Conservation (phyloP, 345 rosid genomes). For the Rhizophora apiculata region DNA sequence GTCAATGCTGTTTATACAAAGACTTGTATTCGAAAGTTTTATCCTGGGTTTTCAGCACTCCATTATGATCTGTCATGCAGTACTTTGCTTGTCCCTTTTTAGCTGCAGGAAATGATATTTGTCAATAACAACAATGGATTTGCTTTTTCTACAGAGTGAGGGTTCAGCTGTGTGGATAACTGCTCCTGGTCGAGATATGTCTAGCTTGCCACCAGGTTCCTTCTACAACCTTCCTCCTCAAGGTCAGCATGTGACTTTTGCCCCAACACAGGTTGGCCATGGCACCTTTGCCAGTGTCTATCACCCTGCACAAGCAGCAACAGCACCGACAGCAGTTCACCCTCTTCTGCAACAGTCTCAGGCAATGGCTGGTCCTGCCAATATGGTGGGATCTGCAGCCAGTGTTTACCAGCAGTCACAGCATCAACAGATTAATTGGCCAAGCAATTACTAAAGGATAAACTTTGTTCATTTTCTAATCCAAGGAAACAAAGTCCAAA, state of each 20-base stretch:
- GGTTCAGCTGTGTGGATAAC: conserved; percentile 82
- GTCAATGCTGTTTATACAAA: not conserved
- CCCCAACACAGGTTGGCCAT: conserved; percentile 70
- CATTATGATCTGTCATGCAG: not conserved
- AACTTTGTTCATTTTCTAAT: conserved; percentile 30
- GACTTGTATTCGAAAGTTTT: not conserved
- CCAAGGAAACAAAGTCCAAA: conserved; percentile 33
- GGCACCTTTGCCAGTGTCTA: conserved; percentile 62
- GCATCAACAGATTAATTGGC: conserved; percentile 89
- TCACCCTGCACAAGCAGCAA: conserved; percentile 72
- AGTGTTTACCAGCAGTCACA: conserved; percentile 87
- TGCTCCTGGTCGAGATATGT: conserved; percentile 69
- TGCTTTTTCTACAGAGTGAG: conserved; percentile 61
- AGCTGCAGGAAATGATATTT: conserved; percentile 4
- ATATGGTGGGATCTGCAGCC: conserved; percentile 68
- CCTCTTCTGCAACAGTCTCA: conserved; percentile 81
- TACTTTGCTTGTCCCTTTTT: not conserved
- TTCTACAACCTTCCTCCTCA: conserved; percentile 82
- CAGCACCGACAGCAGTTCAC: conserved; percentile 58
- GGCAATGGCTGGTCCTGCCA: conserved; percentile 60
- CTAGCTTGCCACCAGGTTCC: conserved; percentile 65
- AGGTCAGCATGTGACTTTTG: conserved; percentile 75
- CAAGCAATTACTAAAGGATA: conserved; percentile 67
- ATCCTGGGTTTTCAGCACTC: not conserved
- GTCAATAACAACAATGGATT: conserved; percentile 17